Conservation (phyloP, 495 filamentous ascomycete species). For the Alectoria sarmentosa region DNA sequence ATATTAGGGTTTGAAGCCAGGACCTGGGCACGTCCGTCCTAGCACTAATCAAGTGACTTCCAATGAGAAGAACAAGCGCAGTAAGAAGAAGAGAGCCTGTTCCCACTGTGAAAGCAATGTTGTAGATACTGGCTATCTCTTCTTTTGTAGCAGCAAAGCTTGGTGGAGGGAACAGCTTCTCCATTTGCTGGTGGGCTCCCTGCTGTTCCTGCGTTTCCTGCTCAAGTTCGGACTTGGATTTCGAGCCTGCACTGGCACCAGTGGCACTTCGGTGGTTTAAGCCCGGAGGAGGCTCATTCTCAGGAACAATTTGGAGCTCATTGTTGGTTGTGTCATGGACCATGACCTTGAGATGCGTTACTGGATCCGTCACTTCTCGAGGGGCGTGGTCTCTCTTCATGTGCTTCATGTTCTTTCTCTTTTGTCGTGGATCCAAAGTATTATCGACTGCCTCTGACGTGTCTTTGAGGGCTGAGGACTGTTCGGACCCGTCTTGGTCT, state of each 20-base stretch:
- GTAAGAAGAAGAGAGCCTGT: constrained; percentile 31
- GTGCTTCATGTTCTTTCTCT: constrained; percentile 52
- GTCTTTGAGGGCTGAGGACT: constrained; percentile 32
- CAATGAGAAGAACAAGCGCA: constrained; percentile 26
- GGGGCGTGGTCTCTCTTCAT: constrained; percentile 48
- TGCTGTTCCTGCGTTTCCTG: constrained; percentile 44
- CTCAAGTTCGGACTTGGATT: constrained; percentile 39
- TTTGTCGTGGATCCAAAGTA: constrained; percentile 46
- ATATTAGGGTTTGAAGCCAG: constrained; percentile 24
- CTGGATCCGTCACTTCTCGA: constrained; percentile 63
- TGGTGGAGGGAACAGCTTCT: constrained; percentile 57
- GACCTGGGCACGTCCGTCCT: constrained; percentile 12
- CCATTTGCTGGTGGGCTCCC: constrained; percentile 42
- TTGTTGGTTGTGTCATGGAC: constrained; percentile 59
- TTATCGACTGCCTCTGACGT: constrained; percentile 45
- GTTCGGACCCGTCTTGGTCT: constrained; percentile 14
- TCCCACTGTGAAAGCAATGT: constrained; percentile 39
- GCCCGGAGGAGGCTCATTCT: constrained; percentile 45
- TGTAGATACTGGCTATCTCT: constrained; percentile 41
- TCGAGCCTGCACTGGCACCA: constrained; percentile 40
- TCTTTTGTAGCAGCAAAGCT: constrained; percentile 42
- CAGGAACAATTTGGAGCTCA: constrained; percentile 47
- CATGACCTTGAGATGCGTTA: constrained; percentile 58
- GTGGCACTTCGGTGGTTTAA: constrained; percentile 37
- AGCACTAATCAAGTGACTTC: constrained; percentile 4